Conservation (phyloP, 805 yeast species). For the Monosporozyma servazzii region DNA sequence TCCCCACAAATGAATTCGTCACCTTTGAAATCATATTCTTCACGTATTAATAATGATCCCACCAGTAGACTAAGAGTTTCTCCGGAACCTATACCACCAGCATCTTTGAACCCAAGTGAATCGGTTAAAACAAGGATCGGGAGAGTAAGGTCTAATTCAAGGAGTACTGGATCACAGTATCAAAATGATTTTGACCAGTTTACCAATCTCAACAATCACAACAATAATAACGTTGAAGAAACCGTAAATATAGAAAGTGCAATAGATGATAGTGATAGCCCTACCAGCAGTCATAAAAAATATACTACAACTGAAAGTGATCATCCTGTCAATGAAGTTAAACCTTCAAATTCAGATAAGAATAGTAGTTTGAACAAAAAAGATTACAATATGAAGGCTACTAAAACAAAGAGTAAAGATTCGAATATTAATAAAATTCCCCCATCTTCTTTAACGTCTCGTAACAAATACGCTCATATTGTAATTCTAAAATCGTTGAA, state of each 20-base stretch:
- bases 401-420: background rate
- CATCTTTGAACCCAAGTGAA: background rate
- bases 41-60: background rate
- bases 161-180: conserved; percentile 19
- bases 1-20: background rate
- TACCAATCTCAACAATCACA: background rate
- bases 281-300: background rate
- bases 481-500: conserved; percentile 71
- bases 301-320: background rate
- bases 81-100: background rate
- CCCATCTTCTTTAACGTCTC: conserved; percentile 6
- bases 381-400: background rate
- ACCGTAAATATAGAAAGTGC: background rate
- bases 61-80: background rate
- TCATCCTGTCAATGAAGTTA: background rate
- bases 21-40: background rate
- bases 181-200: conserved; percentile 8
- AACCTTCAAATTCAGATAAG: background rate
- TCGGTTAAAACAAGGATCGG: conserved; percentile 4
- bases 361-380: background rate
- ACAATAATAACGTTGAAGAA: background rate
- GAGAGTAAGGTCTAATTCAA: conserved; percentile 25
- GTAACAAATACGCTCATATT: conserved; percentile 39
- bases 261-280: background rate
- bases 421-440: conserved; percentile 1